These are phyloP conservation scores for Juglanconis juglandina DNA, from an alignment of 2,329 filamentous ascomycete genomes.

Conservation along the genomic window DNA sequence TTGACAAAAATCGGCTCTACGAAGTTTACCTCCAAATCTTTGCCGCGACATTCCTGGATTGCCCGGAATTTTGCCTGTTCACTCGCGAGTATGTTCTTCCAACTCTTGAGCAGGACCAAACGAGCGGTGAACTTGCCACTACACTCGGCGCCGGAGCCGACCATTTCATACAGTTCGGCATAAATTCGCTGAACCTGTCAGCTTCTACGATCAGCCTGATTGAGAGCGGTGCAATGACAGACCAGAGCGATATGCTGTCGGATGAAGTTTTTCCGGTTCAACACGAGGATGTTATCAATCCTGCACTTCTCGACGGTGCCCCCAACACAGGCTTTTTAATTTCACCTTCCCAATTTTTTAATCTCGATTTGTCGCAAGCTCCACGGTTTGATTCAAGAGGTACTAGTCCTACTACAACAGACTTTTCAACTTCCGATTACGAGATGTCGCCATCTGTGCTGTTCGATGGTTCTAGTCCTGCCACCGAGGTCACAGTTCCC, in stretches of 20 bases:
- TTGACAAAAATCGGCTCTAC: not conserved
- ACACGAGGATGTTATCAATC: not conserved
- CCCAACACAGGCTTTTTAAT: not conserved
- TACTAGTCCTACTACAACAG: not conserved
- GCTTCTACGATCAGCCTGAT: not conserved
- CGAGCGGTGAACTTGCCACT: not conserved
- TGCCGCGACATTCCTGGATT: slow-evolving; percentile 1
- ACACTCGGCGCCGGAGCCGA: not conserved
- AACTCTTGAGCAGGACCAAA: not conserved
- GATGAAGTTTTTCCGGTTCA: not conserved
- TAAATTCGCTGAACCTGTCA: not conserved
- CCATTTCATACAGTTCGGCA: not conserved
- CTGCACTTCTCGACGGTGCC: not conserved
- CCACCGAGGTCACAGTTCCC: not conserved
- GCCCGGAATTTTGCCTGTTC: not conserved
- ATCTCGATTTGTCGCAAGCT: not conserved
- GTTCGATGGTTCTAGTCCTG: not conserved
- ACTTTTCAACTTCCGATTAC: not conserved
- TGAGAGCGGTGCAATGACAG: not conserved
- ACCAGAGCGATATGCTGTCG: not conserved
- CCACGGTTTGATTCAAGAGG: not conserved
- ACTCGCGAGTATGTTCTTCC: not conserved
- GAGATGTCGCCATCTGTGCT: not conserved
- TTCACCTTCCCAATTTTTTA: not conserved
- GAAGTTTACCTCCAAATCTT: slow-evolving; percentile 7